These are phyloP conservation scores for Cornus controversa DNA, from an alignment of 148 eudicot genomes.

Conservation along the genomic window DNA sequence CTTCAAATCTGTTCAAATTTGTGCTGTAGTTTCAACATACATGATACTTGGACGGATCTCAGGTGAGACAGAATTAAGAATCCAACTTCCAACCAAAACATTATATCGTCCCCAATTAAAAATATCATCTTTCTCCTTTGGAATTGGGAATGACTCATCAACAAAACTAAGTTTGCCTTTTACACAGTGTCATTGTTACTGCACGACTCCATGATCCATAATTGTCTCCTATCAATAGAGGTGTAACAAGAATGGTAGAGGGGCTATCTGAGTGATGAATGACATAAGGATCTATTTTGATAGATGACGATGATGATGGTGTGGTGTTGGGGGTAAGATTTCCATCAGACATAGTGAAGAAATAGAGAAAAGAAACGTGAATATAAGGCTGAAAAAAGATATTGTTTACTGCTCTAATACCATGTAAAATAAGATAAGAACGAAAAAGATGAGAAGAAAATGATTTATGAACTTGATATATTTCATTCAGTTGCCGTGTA, in stretches of 20 bases:
- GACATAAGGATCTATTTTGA: not conserved
- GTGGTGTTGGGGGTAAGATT: not conserved
- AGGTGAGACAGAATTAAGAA: conserved; percentile 9
- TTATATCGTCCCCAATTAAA: too few relatives aligned
- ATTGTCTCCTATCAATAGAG: conserved; percentile 9
- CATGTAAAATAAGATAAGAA: not conserved
- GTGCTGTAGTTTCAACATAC: not conserved
- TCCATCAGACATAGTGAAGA: not conserved
- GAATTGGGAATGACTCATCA: conserved; percentile 7
- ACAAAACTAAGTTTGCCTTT: conserved; percentile 6
- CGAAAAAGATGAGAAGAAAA: not conserved
- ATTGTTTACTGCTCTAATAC: not conserved
- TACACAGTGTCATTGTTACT: conserved; percentile 3
- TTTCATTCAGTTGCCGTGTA: not conserved
- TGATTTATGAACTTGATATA: not conserved
- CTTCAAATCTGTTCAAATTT: conserved; percentile 8
- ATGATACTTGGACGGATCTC: conserved; percentile 16
- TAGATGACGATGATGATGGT: not conserved
- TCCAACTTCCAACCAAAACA: too few relatives aligned
- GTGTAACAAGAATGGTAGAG: conserved; percentile 12
- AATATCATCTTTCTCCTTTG: too few relatives aligned
- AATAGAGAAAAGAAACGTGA: not conserved
- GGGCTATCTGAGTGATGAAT: conserved; percentile 14
- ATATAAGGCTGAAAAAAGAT: too few relatives aligned
- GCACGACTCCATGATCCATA: conserved; percentile 10